Evolutionary conservation across 352 stramenopile species (phyloP), one percentile per base, ranked within the genome.

Genomic region (Phytopythium ostracodes): DNA sequence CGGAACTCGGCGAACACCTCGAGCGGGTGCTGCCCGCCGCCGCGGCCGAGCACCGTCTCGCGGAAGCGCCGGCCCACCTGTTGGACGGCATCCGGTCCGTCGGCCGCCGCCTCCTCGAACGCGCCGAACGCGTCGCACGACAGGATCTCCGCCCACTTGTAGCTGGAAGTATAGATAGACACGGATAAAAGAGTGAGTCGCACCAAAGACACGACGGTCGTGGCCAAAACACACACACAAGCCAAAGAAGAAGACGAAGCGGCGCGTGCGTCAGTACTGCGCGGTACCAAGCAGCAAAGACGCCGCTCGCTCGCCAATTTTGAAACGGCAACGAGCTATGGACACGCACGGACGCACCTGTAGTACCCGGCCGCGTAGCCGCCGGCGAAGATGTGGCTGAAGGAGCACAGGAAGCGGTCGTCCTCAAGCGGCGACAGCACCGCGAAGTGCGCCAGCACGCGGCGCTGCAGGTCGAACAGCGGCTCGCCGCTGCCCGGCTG

Each of bases 311-410:
- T 38, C 33, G 33, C 33, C 33, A 14, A 14, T 10, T 38, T 2
- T 2, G 10, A 38, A 38, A 38, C 33, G 33, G 33, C 10, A 38
- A 22, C 55, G 49, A 57, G 64, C 17, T 43, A 68, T 17, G 31
- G 18, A 17, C 25, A 10, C 15, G 33, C 14, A 64, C n/a, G n/a
- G n/a, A n/a, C 53, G 70, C 96, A 98, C 64, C 72, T 93, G 77
- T 98, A 99, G 75, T 99, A 99, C 27, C 97, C 96, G 10, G 96
- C 96, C n/a, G 94, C 87, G 71, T 99, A 99, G 38, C 96, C 96
- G 2, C 97, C 96, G 0, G 94, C 97, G 72, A 99, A 99, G 64
- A 99, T 99, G 75, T 99, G 97, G 33, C 75, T 84, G 73, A 99
- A 99, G 38, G 91, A 94, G 71, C 96, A 99, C n/a, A 99, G 78